Percentiles rank a stretch among this genome's conserved stretches.
Evolutionary conservation across 1,284 basidiomycete genomes (phyloP).

Genomic region (Apiotrichum montevideense): DNA sequence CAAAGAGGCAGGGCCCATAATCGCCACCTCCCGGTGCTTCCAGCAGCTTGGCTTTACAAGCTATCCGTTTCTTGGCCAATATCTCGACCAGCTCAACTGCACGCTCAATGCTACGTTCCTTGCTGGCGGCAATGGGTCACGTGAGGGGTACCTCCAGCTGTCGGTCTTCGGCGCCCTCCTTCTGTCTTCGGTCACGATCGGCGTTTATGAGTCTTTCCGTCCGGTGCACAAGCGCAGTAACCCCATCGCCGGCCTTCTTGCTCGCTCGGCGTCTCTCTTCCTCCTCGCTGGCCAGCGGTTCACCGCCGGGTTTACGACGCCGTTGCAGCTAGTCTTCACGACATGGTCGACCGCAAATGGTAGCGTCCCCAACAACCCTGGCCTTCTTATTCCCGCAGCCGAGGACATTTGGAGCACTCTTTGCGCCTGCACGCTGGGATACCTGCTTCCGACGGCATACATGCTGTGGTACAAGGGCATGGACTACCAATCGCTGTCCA

Average conservation of each 20-base stretch:
- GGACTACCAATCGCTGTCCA: slow-evolving; percentile 3
- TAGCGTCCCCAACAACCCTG: neutral
- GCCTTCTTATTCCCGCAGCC: neutral
- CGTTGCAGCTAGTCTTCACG: slow-evolving; percentile 5
- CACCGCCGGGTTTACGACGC: slow-evolving; percentile 9
- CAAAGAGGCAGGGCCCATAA: neutral
- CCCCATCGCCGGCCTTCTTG: neutral
- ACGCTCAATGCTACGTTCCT: slow-evolving; percentile 7
- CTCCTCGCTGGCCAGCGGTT: slow-evolving; percentile 7
- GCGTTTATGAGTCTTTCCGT: slow-evolving; percentile 8
- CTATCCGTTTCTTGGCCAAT: neutral
- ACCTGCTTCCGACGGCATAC: neutral
- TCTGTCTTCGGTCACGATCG: slow-evolving; percentile 1
- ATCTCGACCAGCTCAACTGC: slow-evolving; percentile 11
- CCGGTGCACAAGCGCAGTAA: slow-evolving; percentile 1
- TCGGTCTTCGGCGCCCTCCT: slow-evolving; percentile 4
- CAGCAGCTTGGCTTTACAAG: neutral
- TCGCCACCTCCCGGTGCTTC: slow-evolving; percentile 2
- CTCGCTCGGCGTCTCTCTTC: slow-evolving; percentile 4
- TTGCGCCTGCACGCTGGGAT: neutral
- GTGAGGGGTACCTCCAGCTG: slow-evolving; percentile 1
- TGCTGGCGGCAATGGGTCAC: neutral
- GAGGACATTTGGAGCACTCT: slow-evolving; percentile 8
- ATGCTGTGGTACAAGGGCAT: neutral
- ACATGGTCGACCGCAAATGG: neutral